Evolutionary conservation across 2,329 filamentous ascomycete genomes (phyloP), one percentile per base, ranked within the genome.

Genomic region (Neofusicoccum sp.): DNA sequence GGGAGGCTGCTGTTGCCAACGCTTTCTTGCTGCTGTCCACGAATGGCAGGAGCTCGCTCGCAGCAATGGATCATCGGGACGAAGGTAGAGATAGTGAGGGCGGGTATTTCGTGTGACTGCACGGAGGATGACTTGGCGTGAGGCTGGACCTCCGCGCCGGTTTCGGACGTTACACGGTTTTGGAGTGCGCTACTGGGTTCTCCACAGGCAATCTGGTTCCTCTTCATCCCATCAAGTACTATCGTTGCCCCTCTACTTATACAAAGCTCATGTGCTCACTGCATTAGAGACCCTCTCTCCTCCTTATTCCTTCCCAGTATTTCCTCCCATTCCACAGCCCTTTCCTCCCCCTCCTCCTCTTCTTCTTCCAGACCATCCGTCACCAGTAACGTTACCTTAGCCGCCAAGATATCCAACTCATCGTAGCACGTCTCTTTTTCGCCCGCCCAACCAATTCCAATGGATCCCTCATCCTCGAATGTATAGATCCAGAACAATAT

Each of bases 381-480:
- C 43, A 77, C 63, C 1, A 75, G 78, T 65, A 78, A 76, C 3
- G 77, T 76, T 1, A 77, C 77, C 54, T 78, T 78, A 52, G 77
- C 78, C 66, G 78, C 71, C 48, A 78, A 56, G 6, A 78, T 69
- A 63, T 77, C 68, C 8, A 78, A 65, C 37, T 16, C 31, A 34
- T 12, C 4, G 16, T 16, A 0, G 3, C 50, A 34, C 50, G 33
- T 54, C 52, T 8, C 60, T 47, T 41, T 39, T 31, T 4, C 71
- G 73, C 8, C 64, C 62, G 12, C 29, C 11, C 22, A 75, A 44
- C n/a, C 71, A 56, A 49, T 36, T 61, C 50, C 9, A 16, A 33
- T 8, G 22, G 22, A 22, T 22, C 22, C 2, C 22, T 22, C 22
- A 22, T 22, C 22, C 22, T 22, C 22, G 22, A 22, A 22, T 22